Conservation (phyloP, 2,329 filamentous ascomycete genomes). For the Fusarium kyushuense region DNA sequence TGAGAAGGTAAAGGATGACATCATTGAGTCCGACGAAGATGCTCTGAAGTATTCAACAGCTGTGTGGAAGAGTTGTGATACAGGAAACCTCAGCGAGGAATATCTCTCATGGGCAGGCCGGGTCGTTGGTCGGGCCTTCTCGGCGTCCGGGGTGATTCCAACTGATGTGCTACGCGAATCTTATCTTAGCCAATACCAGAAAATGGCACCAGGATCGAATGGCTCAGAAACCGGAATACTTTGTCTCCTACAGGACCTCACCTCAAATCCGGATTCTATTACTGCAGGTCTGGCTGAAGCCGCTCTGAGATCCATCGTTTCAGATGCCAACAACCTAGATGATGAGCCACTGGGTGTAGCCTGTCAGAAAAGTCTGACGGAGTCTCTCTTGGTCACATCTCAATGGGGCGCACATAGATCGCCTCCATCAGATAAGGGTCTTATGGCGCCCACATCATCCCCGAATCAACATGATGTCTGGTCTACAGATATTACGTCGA, state of each 20-base stretch:
- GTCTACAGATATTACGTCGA: conserved; percentile 56
- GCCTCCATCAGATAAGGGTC: conserved; percentile 64
- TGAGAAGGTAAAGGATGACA: conserved; percentile 63
- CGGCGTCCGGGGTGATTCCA: conserved; percentile 77
- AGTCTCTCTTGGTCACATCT: conserved; percentile 65
- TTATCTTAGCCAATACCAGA: conserved; percentile 63
- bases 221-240: conserved; percentile 74
- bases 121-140: conserved; percentile 86
- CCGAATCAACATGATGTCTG: conserved; percentile 47
- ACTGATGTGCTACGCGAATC: conserved; percentile 71
- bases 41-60: conserved; percentile 72
- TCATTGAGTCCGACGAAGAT: conserved; percentile 74
- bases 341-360: conserved; percentile 63
- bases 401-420: conserved; percentile 68
- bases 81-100: conserved; percentile 70
- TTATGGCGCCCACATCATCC: conserved; percentile 5
- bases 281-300: conserved; percentile 72
- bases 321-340: conserved; percentile 61
- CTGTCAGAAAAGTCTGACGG: conserved; percentile 64
- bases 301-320: conserved; percentile 68
- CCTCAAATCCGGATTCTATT: conserved; percentile 66
- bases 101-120: conserved; percentile 89
- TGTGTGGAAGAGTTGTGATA: conserved; percentile 81
- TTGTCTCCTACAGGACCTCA: conserved; percentile 70
- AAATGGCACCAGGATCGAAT: conserved; percentile 60